Conservation (phyloP, 1,139 yeast genomes). For the Taphrina wiesneri region DNA sequence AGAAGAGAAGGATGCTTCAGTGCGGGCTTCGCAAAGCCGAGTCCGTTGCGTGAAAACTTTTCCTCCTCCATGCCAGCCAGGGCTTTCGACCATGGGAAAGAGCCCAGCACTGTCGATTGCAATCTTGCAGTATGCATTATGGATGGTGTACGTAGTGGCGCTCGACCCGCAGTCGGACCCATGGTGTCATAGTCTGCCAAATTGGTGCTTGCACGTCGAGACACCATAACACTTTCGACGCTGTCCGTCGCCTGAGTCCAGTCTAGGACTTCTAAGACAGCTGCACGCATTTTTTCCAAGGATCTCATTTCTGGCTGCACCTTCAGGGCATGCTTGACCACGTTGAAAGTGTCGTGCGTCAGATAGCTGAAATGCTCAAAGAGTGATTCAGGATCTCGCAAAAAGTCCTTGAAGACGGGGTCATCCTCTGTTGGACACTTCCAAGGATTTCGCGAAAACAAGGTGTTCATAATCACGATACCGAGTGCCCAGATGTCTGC, state of each 20-base stretch:
- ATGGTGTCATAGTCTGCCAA: constrained; percentile 30
- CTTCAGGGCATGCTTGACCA: constrained; percentile 72
- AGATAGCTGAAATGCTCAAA: constrained; percentile 90
- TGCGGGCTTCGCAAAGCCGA: constrained; percentile 28
- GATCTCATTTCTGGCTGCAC: constrained; percentile 87
- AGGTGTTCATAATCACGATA: constrained; percentile 75
- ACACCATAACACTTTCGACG: constrained; percentile 10
- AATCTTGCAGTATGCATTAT: constrained; percentile 24
- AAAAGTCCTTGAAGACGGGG: constrained; percentile 82
- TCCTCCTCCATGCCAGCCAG: constrained; percentile 28
- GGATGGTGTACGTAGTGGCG: constrained; percentile 51
- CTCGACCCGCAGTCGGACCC: constrained; percentile 44
- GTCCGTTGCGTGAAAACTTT: constrained; percentile 17
- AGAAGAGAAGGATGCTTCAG: constrained; percentile 16
- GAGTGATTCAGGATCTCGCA: constrained; percentile 80
- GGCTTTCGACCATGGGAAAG: constrained; percentile 34
- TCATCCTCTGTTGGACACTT: constrained; percentile 78
- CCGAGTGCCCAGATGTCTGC: constrained; percentile 95
- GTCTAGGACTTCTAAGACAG: constrained; percentile 60
- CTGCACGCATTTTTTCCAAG: constrained; percentile 59
- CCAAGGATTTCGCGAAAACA: constrained; percentile 90
- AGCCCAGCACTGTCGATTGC: constrained; percentile 8
- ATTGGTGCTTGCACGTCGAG: constrained; percentile 29
- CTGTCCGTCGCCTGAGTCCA: constrained; percentile 84
- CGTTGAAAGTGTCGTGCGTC: constrained; percentile 83